Conservation (phyloP, 2,329 filamentous ascomycete genomes). For the Akanthomyces muscarius region DNA sequence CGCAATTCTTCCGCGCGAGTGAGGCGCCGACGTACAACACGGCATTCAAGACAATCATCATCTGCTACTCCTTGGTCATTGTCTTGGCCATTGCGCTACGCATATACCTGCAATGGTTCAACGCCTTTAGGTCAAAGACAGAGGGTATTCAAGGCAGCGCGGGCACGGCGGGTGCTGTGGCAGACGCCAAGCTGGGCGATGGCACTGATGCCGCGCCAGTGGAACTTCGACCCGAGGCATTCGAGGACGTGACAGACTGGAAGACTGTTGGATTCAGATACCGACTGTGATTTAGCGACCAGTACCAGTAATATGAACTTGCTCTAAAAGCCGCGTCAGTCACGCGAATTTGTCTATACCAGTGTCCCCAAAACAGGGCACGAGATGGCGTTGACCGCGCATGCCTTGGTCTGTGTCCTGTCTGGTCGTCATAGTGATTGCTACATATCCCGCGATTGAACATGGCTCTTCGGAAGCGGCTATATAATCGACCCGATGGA, state of each 20-base stretch:
- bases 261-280: conserved; percentile 57
- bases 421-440: background rate
- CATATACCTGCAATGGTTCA: conserved; percentile 44
- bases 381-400: background rate
- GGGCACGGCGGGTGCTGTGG: conserved; percentile 38
- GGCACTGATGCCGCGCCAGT: conserved; percentile 27
- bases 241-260: conserved; percentile 59
- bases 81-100: conserved; percentile 41
- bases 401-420: background rate
- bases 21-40: conserved; percentile 51
- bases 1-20: conserved; percentile 48
- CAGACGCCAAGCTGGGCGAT: conserved; percentile 30
- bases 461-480: background rate
- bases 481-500: background rate
- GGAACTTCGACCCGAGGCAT: conserved; percentile 41
- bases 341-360: background rate
- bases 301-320: background rate
- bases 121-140: conserved; percentile 36
- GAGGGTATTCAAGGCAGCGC: conserved; percentile 46
- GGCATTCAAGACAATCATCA: conserved; percentile 52
- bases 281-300: conserved; percentile 34
- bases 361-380: background rate
- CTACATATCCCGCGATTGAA: background rate
- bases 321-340: background rate
- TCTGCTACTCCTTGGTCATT: conserved; percentile 52